A percentile compares a stretch with the other conserved stretches of the same genome.
Conservation (phyloP, 148 eudicot genomes). For the Rhododendron molle region DNA sequence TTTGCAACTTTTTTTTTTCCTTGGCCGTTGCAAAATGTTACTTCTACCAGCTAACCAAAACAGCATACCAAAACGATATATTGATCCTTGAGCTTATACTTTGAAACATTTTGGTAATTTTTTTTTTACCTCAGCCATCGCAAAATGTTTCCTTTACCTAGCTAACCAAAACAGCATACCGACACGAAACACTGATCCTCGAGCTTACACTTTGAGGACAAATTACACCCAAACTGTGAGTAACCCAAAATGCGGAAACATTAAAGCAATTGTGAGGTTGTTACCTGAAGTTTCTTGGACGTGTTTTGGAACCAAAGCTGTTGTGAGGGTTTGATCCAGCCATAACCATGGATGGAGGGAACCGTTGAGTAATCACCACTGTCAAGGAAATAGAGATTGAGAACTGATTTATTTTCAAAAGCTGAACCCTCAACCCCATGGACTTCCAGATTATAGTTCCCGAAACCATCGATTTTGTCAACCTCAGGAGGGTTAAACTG, state of each 20-base stretch:
- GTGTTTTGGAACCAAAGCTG: conserved; percentile 75
- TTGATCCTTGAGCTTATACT: background rate
- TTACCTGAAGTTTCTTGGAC: conserved; percentile 61
- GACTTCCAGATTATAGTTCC: conserved; percentile 84
- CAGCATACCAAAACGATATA: too few relatives aligned
- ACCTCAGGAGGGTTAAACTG: conserved; percentile 56
- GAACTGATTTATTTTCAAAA: conserved; percentile 66
- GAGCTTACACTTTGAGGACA: background rate
- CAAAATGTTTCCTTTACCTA: background rate
- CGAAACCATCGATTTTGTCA: conserved; percentile 70
- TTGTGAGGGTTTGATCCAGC: conserved; percentile 92
- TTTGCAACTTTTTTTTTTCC: background rate
- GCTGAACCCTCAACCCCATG: conserved; percentile 60
- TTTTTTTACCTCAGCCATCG: background rate
- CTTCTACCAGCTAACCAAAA: too few relatives aligned
- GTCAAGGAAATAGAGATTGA: conserved; percentile 82
- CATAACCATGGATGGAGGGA: conserved; percentile 62
- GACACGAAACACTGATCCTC: background rate
- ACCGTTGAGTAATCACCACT: conserved; percentile 95
- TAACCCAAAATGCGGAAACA: background rate
- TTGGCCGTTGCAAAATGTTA: background rate
- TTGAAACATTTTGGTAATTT: too few relatives aligned
- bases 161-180: background rate
- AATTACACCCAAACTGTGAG: background rate
- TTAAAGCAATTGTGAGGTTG: background rate